These are phyloP conservation scores for Fomitopsis serialis DNA, from an alignment of 768 basidiomycete genomes.

Conservation along the genomic window DNA sequence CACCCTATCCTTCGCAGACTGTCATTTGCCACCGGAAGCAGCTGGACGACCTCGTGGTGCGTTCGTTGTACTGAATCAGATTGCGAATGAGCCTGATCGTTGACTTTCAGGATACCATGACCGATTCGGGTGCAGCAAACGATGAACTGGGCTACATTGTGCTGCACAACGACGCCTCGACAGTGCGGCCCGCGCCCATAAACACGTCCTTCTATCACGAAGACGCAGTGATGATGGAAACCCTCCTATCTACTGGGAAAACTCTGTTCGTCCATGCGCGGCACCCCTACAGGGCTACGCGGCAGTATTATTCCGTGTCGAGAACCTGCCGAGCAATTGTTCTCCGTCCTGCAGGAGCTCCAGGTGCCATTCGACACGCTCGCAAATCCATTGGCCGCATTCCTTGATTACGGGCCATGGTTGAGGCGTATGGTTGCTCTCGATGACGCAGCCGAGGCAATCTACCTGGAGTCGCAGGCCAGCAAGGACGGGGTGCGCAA, in stretches of 20 bases:
- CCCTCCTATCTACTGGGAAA: constrained; percentile 1
- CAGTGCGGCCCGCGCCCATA: constrained; percentile 6
- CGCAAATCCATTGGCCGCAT: neutral
- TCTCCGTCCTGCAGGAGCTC: constrained; percentile 5
- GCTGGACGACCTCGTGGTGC: neutral
- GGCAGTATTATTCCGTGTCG: neutral
- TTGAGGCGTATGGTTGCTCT: constrained; percentile 10
- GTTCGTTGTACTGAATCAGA: neutral
- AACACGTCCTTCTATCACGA: constrained; percentile 10
- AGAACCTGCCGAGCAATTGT: constrained; percentile 5
- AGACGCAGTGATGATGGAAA: constrained; percentile 6
- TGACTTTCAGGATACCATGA: constrained; percentile 8
- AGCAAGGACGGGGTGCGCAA: constrained; percentile 5
- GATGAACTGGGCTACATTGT: constrained; percentile 14
- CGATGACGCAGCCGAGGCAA: constrained; percentile 11
- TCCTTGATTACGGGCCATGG: constrained; percentile 15
- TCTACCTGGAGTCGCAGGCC: neutral
- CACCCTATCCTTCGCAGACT: neutral
- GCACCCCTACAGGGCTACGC: neutral
- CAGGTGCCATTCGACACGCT: constrained; percentile 9
- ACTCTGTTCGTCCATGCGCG: neutral
- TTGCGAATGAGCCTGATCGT: neutral
- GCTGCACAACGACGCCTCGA: constrained; percentile 1
- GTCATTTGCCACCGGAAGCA: neutral
- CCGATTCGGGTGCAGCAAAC: constrained; percentile 6